Conservation (phyloP, 495 filamentous ascomycete genomes). For the Lasiosphaeriaceae sp. region DNA sequence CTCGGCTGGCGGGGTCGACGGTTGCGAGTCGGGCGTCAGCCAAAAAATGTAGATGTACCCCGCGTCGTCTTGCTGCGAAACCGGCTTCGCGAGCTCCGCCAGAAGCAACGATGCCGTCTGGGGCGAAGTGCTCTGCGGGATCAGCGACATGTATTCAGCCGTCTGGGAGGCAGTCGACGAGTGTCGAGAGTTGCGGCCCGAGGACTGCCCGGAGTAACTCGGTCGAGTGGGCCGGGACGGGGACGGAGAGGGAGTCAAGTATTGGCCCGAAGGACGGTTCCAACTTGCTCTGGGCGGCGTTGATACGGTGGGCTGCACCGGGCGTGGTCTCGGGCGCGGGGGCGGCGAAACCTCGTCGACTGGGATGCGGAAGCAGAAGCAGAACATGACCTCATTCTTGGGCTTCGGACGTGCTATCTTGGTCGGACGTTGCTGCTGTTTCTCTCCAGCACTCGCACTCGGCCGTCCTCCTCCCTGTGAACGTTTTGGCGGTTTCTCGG, state of each 20-base stretch:
- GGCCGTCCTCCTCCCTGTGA: conserved; percentile 6
- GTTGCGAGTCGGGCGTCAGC: conserved; percentile 60
- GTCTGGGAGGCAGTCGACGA: conserved; percentile 40
- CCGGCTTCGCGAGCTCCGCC: conserved; percentile 76
- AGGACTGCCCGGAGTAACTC: conserved; percentile 27
- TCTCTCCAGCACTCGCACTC: conserved; percentile 9
- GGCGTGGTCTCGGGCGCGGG: conserved; percentile 35
- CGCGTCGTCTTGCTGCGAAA: conserved; percentile 71
- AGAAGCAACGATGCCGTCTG: conserved; percentile 62
- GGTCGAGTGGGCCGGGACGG: conserved; percentile 30
- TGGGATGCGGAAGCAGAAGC: conserved; percentile 44
- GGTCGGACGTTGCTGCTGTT: conserved; percentile 16
- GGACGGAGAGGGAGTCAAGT: conserved; percentile 8
- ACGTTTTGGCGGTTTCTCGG: conserved; percentile 21
- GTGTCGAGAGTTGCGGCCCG: conserved; percentile 34
- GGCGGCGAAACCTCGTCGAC: conserved; percentile 34
- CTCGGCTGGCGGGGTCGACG: conserved; percentile 49
- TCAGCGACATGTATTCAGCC: conserved; percentile 59
- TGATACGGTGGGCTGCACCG: conserved; percentile 33
- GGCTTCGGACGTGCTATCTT: conserved; percentile 28
- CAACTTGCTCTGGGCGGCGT: conserved; percentile 19
- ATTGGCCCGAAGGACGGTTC: conserved; percentile 24
- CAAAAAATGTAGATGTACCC: conserved; percentile 99
- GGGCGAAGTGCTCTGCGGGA: conserved; percentile 59
- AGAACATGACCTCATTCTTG: conserved; percentile 32